Evolutionary conservation across 2,329 filamentous ascomycete species (phyloP), one percentile per base, ranked within the genome.

Genomic region (Stemphylium beticola): DNA sequence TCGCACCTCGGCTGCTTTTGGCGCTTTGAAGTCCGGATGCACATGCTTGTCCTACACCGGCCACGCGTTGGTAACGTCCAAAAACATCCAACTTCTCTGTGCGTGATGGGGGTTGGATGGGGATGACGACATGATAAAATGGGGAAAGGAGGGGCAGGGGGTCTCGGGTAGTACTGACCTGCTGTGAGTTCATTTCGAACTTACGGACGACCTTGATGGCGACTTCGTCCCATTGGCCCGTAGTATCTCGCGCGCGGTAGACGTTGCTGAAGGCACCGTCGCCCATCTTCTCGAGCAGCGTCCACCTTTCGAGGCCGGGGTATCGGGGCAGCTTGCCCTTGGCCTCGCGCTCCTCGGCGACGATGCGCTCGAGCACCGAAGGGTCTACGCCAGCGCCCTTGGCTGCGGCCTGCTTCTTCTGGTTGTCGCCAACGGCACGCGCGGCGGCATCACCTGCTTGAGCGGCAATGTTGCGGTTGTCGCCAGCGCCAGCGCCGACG

Each of bases 231-330:
- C 85, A 84, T 59, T 87, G 82, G 36, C 90, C 89, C 5, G 87
- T 83, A 40, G 77, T 82, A 74, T 99, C 95, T 64, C 83, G 85
- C 33, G 95, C 95, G 34, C 91, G 88, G 77, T 98, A 99, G 62
- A 99, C 95, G 71, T 98, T 98, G 81, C 93, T 98, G 83, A 99
- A 99, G 57, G 95, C 95, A 58, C 95, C 95, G 66, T 98, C 95
- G 62, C 95, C 95, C 93, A 99, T 99, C 84, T 98, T 98, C 78
- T 96, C 93, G 47, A 95, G 55, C 31, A 97, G 81, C 49, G 89
- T 86, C 88, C 91, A 99, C 70, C 93, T 82, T 67, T 96, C 92
- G 34, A 96, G 80, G 33, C 91, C 91, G 0, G 91, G 90, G 69
- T 96, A 96, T 65, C 81, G 85, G 36, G 95, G 93, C 71, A 98